Conservation (phyloP, 2,329 filamentous ascomycete species). For the Cercospora zeina region DNA sequence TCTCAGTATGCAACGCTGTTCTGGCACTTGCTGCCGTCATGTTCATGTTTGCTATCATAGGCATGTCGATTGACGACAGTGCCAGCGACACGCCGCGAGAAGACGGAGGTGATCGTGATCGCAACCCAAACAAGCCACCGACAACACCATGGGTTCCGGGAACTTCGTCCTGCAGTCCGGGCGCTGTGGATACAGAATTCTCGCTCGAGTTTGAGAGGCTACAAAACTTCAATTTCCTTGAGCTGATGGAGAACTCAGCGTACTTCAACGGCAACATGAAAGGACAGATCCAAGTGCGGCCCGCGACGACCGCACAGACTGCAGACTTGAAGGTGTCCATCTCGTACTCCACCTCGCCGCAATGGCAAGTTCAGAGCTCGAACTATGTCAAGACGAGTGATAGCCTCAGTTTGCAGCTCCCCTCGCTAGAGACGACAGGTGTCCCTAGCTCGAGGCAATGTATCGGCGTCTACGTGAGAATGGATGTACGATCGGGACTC, state of each 20-base stretch:
- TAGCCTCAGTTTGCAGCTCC: slow-evolving; percentile 28
- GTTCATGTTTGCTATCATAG: neutral
- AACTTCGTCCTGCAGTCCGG: slow-evolving; percentile 22
- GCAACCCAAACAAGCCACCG: slow-evolving; percentile 3
- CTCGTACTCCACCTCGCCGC: slow-evolving; percentile 42
- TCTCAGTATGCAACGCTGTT: slow-evolving; percentile 23
- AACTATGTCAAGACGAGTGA: slow-evolving; percentile 33
- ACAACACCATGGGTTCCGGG: slow-evolving; percentile 4
- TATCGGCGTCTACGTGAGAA: slow-evolving; percentile 42
- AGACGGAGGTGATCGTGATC: slow-evolving; percentile 2
- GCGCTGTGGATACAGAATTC: slow-evolving; percentile 16
- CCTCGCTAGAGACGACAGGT: slow-evolving; percentile 20
- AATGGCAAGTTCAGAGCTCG: slow-evolving; percentile 39
- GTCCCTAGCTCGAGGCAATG: slow-evolving; percentile 33
- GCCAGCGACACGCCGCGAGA: neutral
- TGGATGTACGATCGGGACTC: slow-evolving; percentile 42
- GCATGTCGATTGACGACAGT: neutral
- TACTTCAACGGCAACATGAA: slow-evolving; percentile 34
- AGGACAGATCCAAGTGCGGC: slow-evolving; percentile 44
- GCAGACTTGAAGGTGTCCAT: slow-evolving; percentile 42
- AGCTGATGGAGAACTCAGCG: slow-evolving; percentile 32
- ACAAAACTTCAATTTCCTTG: slow-evolving; percentile 33
- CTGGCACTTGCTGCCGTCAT: slow-evolving; percentile 19
- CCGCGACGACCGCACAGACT: slow-evolving; percentile 40
- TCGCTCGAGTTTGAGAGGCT: slow-evolving; percentile 23